Base-by-base conservation (phyloP, 305 asterid species). In the Plantago coronopus region DNA sequence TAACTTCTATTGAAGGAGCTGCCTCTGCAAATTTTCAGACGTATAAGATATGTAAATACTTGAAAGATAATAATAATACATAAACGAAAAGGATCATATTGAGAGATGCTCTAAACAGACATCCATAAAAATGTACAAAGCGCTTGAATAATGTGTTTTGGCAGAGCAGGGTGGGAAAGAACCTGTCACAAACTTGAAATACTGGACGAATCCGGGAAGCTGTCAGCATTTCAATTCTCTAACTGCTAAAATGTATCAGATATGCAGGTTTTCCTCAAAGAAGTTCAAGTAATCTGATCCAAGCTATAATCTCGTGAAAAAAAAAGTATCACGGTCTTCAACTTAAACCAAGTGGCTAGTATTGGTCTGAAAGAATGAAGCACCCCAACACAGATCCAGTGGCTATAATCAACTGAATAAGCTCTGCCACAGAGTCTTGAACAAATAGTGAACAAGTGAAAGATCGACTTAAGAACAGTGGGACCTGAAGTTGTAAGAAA, bases 121-220 rank as follows among this genome's bases (percentile, higher is more conserved):
- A 15, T 29, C n/a, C 31, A n/a, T 21, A 44, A 29, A 57, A 31
- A 37, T 42, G 48, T 38, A 38, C 17, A 38, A 12, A 14, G n/a
- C n/a, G n/a, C 13, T 15, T n/a, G 18, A 48, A 34, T 13, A 17
- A 37, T 63, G 19, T 3, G 44, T 34, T 6, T 8, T 57, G 48
- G 44, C 55, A 51, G 7, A 20, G 42, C 13, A 14, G 55, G 61
- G 61, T 48, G 46, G 5, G 55, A 57, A 42, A 62, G 34, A 62
- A 89, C 97, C 95, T 82, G 74, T 60, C 54, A 49, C 70, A 70
- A 72, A 74, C 59, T 67, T 68, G 76, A 66, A 72, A 71, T 43
- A 74, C 56, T n/a, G 91, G 89, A 67, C 69, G 76, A 72, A 73
- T 71, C 47, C 66, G 88, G 47, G 76, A 72, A 55, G 89, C 74